phyloP scores from a whole-genome alignment of 345 rosid genomes.

The Limnanthes douglasii region DNA sequence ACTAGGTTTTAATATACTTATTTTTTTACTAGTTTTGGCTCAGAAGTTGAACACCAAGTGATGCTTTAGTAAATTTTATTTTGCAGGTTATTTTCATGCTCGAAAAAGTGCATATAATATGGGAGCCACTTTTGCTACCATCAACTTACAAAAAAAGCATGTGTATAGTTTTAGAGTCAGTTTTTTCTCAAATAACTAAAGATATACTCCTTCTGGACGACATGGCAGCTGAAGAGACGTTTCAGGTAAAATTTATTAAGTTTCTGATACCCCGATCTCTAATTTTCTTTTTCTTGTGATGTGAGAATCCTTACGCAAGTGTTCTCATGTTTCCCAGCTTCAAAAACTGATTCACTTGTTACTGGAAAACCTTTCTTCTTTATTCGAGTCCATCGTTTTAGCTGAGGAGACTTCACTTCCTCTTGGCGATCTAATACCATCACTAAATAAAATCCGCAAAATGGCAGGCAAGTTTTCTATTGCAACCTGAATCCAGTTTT shows the following conservation, averaged over 20 bases:
- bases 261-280: too few relatives aligned
- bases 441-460: constrained; percentile 64
- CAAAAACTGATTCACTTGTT: constrained; percentile 63
- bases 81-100: constrained; percentile 70
- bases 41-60: too few relatives aligned
- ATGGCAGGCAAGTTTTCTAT: constrained; percentile 48
- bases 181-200: constrained; percentile 53
- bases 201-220: constrained; percentile 86
- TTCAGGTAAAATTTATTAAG: too few relatives aligned
- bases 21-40: too few relatives aligned
- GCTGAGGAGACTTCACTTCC: constrained; percentile 19
- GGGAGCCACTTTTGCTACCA: constrained; percentile 81
- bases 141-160: constrained; percentile 72
- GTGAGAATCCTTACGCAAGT: constrained; percentile 3
- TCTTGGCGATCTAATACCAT: constrained; percentile 54
- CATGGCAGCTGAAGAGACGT: constrained; percentile 95
- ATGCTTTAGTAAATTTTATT: constrained; percentile 9
- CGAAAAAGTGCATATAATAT: constrained; percentile 84
- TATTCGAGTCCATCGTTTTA: constrained; percentile 39
- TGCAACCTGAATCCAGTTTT: not conserved
- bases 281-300: too few relatives aligned
- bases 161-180: constrained; percentile 67
- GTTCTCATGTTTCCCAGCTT: constrained; percentile 33
- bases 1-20: too few relatives aligned
- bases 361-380: constrained; percentile 59